phyloP scores from a whole-genome alignment of 805 yeast species.

The Priceomyces medius region DNA sequence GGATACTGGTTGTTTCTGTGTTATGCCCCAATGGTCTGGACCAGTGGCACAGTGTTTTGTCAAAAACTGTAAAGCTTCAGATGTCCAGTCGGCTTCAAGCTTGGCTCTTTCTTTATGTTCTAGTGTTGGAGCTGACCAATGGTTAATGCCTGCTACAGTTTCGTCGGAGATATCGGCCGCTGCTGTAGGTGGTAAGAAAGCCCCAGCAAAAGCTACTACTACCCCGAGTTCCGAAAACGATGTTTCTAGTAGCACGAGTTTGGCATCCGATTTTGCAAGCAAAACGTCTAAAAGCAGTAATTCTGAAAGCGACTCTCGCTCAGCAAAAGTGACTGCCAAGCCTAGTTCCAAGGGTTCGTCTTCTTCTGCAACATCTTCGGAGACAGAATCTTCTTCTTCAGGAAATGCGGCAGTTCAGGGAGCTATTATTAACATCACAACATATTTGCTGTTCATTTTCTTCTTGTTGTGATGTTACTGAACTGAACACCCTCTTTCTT shows the following conservation, averaged over 20 bases:
- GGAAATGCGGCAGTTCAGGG: not conserved
- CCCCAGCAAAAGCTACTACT: not conserved
- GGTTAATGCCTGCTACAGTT: conserved; percentile 47
- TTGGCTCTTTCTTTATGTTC: conserved; percentile 44
- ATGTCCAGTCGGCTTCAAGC: conserved; percentile 35
- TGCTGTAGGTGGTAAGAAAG: conserved; percentile 11
- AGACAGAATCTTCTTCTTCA: not conserved
- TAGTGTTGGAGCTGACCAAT: conserved; percentile 40
- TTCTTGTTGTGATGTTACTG: too few species aligned
- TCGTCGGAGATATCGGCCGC: conserved; percentile 29
- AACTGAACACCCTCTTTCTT: too few species aligned
- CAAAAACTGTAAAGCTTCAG: conserved; percentile 33
- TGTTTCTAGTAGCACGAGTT: not conserved
- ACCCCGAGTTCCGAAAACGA: not conserved
- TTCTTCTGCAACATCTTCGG: not conserved
- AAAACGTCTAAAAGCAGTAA: not conserved
- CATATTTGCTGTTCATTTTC: not conserved
- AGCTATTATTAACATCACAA: not conserved
- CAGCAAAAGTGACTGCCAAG: not conserved
- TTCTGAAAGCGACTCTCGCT: not conserved
- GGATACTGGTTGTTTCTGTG: conserved; percentile 53
- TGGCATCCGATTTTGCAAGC: not conserved
- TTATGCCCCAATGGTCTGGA: conserved; percentile 48
- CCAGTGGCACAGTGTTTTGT: conserved; percentile 45
- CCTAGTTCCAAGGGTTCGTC: not conserved